Evolutionary conservation across 805 yeast genomes (phyloP).

Genomic region (Saturnispora serradocipensis): DNA sequence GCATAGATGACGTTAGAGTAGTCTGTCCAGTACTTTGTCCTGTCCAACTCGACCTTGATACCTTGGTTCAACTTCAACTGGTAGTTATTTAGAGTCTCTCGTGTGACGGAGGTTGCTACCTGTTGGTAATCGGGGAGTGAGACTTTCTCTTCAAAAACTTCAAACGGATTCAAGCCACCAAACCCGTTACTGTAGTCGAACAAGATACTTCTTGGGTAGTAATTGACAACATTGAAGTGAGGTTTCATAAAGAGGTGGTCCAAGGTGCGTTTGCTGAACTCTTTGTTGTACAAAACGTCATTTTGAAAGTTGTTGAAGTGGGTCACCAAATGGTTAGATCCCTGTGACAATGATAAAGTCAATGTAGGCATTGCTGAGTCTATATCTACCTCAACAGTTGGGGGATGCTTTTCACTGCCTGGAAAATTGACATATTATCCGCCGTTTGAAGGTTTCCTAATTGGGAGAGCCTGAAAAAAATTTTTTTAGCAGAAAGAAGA

Average conservation of each 20-base stretch:
- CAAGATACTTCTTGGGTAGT: conserved; percentile 71
- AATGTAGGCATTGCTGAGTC: conserved; percentile 28
- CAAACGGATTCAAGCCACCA: conserved; percentile 55
- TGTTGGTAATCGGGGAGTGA: conserved; percentile 11
- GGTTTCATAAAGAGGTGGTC: conserved; percentile 3
- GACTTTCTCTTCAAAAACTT: conserved; percentile 30
- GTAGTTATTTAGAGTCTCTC: conserved; percentile 43
- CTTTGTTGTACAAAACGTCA: conserved; percentile 37
- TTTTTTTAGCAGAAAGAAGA: conserved; percentile 1
- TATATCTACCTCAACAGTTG: neutral
- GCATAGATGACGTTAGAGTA: conserved; percentile 58
- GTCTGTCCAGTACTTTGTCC: conserved; percentile 71
- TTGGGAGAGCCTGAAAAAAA: neutral
- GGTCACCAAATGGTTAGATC: conserved; percentile 64
- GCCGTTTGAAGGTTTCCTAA: neutral
- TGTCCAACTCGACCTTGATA: conserved; percentile 29
- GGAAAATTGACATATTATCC: conserved; percentile 1
- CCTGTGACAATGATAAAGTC: conserved; percentile 63
- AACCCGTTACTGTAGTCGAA: conserved; percentile 75
- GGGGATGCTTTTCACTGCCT: conserved; percentile 1
- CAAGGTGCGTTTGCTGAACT: neutral
- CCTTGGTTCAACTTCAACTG: conserved; percentile 55
- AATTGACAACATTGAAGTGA: conserved; percentile 41
- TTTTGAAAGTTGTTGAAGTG: conserved; percentile 82
- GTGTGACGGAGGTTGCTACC: conserved; percentile 22